Base-by-base conservation (phyloP, 352 stramenopile genomes). In the Globisporangium yorkense region DNA sequence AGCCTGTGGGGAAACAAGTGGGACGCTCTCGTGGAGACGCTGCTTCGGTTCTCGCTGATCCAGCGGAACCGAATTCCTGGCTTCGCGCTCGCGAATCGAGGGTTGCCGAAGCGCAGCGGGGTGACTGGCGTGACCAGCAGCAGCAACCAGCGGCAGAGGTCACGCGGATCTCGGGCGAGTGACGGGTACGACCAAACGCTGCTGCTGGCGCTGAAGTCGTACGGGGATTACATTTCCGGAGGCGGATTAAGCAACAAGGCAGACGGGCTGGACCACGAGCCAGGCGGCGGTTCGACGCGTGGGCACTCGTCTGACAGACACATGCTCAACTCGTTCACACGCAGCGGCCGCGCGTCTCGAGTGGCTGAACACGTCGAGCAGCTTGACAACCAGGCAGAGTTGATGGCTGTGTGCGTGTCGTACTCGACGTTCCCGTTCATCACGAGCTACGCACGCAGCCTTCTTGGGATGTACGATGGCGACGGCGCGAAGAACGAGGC, bases 341-440 rank as follows among this genome's bases (percentile, higher is more conserved):
- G 80, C 24, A 88, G 74, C 54, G 80, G 80, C 12, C 73, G 77
- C 0, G 67, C 70, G 0, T 77, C 80, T 10, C 72, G 77, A 3
- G 68, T 83, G 1, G 76, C 71, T 16, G 80, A 87, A 31, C 80
- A 87, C 50, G 77, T 89, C 29, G 80, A 88, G 56, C 76, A 75
- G 39, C 80, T 89, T 67, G 80, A 85, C 57, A 84, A 67, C 31
- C 80, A 92, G 27, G 78, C 71, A 3, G 73, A 89, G 49, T 57
- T 89, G 31, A 85, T 89, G 75, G 71, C 72, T 0, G 78, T 92
- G 2, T 90, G 78, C 51, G 71, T 89, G 3, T 88, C 78, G 6
- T 92, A 88, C 61, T 90, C 83, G 54, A 92, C 83, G 6, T 92
- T 92, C 50, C 83, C 83, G 45, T 90, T 92, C 59, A 92, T 92